Percentiles rank a stretch among this genome's conserved stretches.
Evolutionary conservation across 805 yeast genomes (phyloP).

Genomic region (Hanseniaspora opuntiae): DNA sequence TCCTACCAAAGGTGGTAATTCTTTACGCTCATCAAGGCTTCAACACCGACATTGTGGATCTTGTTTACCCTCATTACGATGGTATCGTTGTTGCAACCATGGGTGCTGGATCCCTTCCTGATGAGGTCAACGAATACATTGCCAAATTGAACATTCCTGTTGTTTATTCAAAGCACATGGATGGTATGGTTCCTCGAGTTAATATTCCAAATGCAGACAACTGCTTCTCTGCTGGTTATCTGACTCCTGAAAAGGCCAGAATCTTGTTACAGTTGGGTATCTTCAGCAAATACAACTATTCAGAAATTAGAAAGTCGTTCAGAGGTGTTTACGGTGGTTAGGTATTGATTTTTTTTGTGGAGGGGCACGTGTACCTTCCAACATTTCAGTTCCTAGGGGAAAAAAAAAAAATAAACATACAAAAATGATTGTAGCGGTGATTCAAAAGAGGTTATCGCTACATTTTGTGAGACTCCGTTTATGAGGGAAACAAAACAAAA

Average conservation of each 20-base stretch:
- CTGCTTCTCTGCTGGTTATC: slow-evolving; percentile 50
- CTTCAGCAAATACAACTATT: slow-evolving; percentile 27
- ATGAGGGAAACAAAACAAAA: no score
- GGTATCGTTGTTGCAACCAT: slow-evolving; percentile 56
- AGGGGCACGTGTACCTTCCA: neutral
- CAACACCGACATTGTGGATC: slow-evolving; percentile 34
- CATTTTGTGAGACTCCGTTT: no score
- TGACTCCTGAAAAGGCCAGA: slow-evolving; percentile 54
- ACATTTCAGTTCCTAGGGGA: no score
- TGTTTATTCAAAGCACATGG: slow-evolving; percentile 52
- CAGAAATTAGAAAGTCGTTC: slow-evolving; percentile 34
- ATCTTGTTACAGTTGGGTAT: slow-evolving; percentile 45
- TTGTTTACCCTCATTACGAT: slow-evolving; percentile 34
- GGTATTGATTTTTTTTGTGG: neutral
- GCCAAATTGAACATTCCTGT: slow-evolving; percentile 36
- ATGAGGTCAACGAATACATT: slow-evolving; percentile 30
- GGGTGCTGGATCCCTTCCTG: slow-evolving; percentile 58
- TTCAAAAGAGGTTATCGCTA: no score
- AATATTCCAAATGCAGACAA: slow-evolving; percentile 27
- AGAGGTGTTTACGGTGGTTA: slow-evolving; percentile 42
- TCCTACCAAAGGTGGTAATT: slow-evolving; percentile 34
- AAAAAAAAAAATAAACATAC: no score
- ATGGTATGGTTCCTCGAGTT: slow-evolving; percentile 54
- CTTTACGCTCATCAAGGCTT: slow-evolving; percentile 52
- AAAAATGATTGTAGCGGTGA: no score